Conservation (phyloP, 495 filamentous ascomycete species). For the Penicillium alfredii region DNA sequence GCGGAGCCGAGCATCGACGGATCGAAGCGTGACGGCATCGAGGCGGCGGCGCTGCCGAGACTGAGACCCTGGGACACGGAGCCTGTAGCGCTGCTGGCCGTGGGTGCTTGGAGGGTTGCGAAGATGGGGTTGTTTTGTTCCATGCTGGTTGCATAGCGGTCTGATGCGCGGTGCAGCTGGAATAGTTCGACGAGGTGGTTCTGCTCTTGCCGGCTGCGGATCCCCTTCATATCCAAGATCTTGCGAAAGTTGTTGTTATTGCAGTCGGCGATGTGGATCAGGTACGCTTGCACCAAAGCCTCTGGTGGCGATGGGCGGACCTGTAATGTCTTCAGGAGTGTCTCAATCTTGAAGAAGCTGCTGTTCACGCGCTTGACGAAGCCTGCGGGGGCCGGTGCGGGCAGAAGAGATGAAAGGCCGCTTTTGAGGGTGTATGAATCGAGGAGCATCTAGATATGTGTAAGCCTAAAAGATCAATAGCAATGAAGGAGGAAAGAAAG, state of each 20-base stretch:
- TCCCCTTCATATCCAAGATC: conserved; percentile 88
- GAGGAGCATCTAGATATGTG: conserved; percentile 67
- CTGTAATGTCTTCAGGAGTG: conserved; percentile 92
- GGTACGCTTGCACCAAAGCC: conserved; percentile 92
- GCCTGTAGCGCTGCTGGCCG: conserved; percentile 34
- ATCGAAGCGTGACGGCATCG: conserved; percentile 60
- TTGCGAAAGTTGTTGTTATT: conserved; percentile 94
- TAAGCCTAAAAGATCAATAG: conserved; percentile 1
- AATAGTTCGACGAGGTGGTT: conserved; percentile 81
- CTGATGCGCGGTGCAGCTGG: conserved; percentile 65
- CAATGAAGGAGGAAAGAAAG: background rate
- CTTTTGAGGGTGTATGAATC: conserved; percentile 91
- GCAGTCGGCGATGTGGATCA: conserved; percentile 86
- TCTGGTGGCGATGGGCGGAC: conserved; percentile 87
- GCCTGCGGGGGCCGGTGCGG: conserved; percentile 47
- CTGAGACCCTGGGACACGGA: conserved; percentile 39
- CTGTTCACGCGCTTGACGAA: conserved; percentile 86
- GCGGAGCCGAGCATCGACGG: conserved; percentile 63
- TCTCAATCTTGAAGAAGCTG: conserved; percentile 80
- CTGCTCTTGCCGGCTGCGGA: conserved; percentile 73
- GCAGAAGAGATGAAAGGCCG: conserved; percentile 49
- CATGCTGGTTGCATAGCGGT: conserved; percentile 44
- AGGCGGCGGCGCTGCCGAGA: conserved; percentile 35
- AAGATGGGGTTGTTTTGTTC: conserved; percentile 42
- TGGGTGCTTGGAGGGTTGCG: conserved; percentile 31